Evolutionary conservation across 495 filamentous ascomycete genomes (phyloP), one percentile per base, ranked within the genome.

Genomic region (Venustampulla echinocandica): DNA sequence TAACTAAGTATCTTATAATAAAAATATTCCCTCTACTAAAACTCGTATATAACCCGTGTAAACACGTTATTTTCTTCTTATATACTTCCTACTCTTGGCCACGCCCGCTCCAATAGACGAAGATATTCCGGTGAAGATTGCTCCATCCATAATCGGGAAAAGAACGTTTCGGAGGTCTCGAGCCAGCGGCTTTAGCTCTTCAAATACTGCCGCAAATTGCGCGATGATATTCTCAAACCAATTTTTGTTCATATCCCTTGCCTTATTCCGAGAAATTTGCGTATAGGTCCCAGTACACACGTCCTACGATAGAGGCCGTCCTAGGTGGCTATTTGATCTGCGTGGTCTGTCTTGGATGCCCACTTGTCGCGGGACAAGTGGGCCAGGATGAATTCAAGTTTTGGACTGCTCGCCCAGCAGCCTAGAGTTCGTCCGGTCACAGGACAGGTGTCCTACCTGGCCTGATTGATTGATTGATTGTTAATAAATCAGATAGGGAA

Each of bases 81-180:
- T n/a, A n/a, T n/a, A n/a, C n/a, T n/a, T n/a, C n/a, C n/a, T n/a
- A n/a, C n/a, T n/a, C n/a, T n/a, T n/a, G n/a, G n/a, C n/a, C n/a
- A n/a, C n/a, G n/a, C n/a, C n/a, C n/a, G n/a, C n/a, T n/a, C n/a
- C n/a, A n/a, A n/a, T n/a, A n/a, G n/a, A n/a, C n/a, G n/a, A n/a
- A 42, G 59, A 54, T 35, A 62, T 64, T 28, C 63, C 61, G 32
- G 55, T 62, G 49, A 60, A 63, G 46, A 62, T 61, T 45, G 33
- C 52, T 7, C 57, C 57, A 58, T 49, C 49, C 32, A 47, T 54
- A 49, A 56, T 46, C 46, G 62, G 61, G 55, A 62, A 66, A 43
- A 64, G 50, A 47, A 55, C 39, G 46, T 50, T 49, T 46, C 54
- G 61, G 45, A 66, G 57, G 25, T 49, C 44, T 49, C 54, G 30